phyloP scores from a whole-genome alignment of 78 protist species.

The Creolimax fragrantissima region DNA sequence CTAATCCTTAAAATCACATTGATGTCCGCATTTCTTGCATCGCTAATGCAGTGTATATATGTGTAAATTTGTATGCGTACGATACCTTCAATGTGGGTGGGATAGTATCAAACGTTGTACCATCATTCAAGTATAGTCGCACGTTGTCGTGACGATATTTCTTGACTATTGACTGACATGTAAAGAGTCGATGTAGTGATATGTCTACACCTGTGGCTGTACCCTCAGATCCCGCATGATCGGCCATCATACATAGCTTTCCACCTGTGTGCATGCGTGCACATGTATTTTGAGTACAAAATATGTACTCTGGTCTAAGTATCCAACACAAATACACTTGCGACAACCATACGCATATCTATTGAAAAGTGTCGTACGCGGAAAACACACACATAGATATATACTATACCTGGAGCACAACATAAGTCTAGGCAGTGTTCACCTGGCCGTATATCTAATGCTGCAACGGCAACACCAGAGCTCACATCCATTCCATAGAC shows the following conservation, averaged over 20 bases:
- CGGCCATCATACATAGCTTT: conserved; percentile 37
- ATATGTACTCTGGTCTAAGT: too few species aligned
- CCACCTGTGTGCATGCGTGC: too few species aligned
- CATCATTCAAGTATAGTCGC: conserved; percentile 21
- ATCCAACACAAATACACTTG: too few species aligned
- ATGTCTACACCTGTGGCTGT: conserved; percentile 42
- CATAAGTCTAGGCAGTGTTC: conserved; percentile 47
- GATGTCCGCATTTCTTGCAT: too few species aligned
- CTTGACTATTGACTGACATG: not conserved
- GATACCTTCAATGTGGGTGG: too few species aligned
- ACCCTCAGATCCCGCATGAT: not conserved
- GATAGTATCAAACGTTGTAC: too few species aligned
- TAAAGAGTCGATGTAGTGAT: not conserved
- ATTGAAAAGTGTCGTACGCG: not conserved
- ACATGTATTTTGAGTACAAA: too few species aligned
- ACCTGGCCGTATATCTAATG: conserved; percentile 9
- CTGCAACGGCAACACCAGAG: conserved; percentile 39
- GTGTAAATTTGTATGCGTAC: too few species aligned
- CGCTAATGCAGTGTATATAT: too few species aligned
- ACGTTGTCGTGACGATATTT: not conserved
- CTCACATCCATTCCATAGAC: conserved; percentile 37
- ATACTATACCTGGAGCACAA: conserved; percentile 50
- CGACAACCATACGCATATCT: not conserved
- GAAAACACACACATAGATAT: not conserved
- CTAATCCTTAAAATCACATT: too few species aligned